phyloP scores from a whole-genome alignment of 2,329 filamentous ascomycete genomes.

The Beauveria brongniartii region DNA sequence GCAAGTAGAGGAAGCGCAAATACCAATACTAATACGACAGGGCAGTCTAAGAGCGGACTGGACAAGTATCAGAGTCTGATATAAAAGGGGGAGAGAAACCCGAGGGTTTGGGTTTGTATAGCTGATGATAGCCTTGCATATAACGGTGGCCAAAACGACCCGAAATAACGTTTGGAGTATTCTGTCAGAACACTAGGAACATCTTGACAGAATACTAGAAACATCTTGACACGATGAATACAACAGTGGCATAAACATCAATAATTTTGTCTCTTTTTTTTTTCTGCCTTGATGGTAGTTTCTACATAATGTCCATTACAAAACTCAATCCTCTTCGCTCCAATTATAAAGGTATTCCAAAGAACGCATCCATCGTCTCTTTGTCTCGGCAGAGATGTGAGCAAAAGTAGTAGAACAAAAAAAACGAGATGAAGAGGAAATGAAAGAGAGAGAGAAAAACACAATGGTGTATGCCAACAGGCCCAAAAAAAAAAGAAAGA shows the following conservation, averaged over 20 bases:
- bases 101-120: neutral
- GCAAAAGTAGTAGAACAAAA: neutral
- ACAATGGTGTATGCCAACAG: neutral
- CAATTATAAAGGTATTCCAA: no score
- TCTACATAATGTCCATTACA: neutral
- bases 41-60: slow-evolving; percentile 43
- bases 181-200: no score
- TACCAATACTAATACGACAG: slow-evolving; percentile 15
- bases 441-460: neutral
- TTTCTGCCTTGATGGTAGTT: no score
- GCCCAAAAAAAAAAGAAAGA: neutral
- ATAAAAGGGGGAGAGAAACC: slow-evolving; percentile 24
- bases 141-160: neutral
- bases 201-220: no score
- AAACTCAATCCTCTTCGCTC: neutral
- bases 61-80: slow-evolving; percentile 63
- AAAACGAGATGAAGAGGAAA: neutral
- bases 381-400: no score
- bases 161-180: no score
- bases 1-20: slow-evolving; percentile 16
- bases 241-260: no score
- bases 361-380: no score
- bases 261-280: no score
- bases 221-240: no score
- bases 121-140: neutral